Evolutionary conservation across 1,284 basidiomycete species (phyloP).

Genomic region (Phylloporus gajari): DNA sequence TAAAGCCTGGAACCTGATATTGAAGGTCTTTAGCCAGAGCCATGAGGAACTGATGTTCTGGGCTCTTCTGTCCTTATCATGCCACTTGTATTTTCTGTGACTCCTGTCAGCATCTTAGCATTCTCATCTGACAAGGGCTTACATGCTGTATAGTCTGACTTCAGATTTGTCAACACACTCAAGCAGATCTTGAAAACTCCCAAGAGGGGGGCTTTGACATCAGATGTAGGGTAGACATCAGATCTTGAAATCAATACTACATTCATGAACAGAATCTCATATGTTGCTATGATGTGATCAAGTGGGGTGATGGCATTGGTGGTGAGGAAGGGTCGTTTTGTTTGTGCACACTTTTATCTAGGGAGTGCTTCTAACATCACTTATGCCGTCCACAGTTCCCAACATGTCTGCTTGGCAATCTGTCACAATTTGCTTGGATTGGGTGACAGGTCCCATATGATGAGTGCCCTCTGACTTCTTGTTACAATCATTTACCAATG

Average conservation of each 20-base stretch:
- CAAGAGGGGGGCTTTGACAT: conserved; percentile 87
- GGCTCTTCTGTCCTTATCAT: conserved; percentile 85
- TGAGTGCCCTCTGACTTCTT: no score
- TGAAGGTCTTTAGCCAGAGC: conserved; percentile 78
- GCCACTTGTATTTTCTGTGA: conserved; percentile 89
- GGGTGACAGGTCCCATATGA: no score
- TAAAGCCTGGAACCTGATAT: conserved; percentile 78
- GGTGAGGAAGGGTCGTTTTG: conserved; percentile 92
- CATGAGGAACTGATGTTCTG: conserved; percentile 76
- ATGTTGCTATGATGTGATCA: conserved; percentile 82
- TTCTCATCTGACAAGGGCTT: conserved; percentile 14
- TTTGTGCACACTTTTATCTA: conserved; percentile 63
- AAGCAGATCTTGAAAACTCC: conserved; percentile 84
- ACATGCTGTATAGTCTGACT: conserved; percentile 68
- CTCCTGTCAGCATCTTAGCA: conserved; percentile 60
- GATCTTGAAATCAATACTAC: conserved; percentile 5
- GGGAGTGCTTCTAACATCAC: neutral
- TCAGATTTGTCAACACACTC: conserved; percentile 85
- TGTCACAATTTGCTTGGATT: no score
- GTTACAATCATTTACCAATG: no score
- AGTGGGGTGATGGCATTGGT: conserved; percentile 90
- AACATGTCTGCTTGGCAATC: no score
- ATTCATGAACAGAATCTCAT: conserved; percentile 50
- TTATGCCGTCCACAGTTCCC: no score
- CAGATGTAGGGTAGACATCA: conserved; percentile 67